Base-by-base conservation (phyloP, 306 rosid species). In the Medicago lupulina region DNA sequence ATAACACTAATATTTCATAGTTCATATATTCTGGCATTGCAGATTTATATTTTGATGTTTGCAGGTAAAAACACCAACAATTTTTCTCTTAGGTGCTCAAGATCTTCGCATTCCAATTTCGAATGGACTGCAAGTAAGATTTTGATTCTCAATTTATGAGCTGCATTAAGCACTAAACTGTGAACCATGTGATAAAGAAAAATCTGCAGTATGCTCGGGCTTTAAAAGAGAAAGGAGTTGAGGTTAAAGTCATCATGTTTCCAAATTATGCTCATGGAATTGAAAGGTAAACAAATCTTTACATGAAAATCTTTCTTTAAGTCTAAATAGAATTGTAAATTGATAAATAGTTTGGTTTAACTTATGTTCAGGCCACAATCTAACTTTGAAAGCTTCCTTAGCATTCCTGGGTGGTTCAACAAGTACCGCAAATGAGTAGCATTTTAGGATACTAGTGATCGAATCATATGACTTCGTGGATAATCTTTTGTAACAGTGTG, bases 61-160 rank as follows among this genome's bases (percentile, higher is more conserved):
- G 81, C 89, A 95, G 97, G 98, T 88, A n/a, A 54, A 95, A 86
- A 83, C 98, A 12, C 98, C 98, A 68, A 95, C 88, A 12, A 53
- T 95, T 77, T 89, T 95, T 74, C 93, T 95, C 38, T 73, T 95
- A 75, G 98, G 97, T 47, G 97, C 98, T 9, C 78, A 91, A 84
- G 98, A 95, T 89, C 92, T 90, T 58, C 97, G 97, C 4, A 93
- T 95, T 80, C 90, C 90, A 41, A 77, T 83, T 76, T 76, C 83
- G 0, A 80, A 76, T 63, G 89, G 86, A 80, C 60, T 83, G 15
- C 86, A 86, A 58, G 89, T 86, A 76, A 73, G 89, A 47, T 74
- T 51, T 57, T 68, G 11, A 66, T 61, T 72, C 58, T 76, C 23
- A 54, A 25, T 60, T 79, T 21, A 14, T 28, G 50, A 69, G 46